phyloP scores from a whole-genome alignment of 2,329 filamentous ascomycete species.

The Apiospora arundinis region DNA sequence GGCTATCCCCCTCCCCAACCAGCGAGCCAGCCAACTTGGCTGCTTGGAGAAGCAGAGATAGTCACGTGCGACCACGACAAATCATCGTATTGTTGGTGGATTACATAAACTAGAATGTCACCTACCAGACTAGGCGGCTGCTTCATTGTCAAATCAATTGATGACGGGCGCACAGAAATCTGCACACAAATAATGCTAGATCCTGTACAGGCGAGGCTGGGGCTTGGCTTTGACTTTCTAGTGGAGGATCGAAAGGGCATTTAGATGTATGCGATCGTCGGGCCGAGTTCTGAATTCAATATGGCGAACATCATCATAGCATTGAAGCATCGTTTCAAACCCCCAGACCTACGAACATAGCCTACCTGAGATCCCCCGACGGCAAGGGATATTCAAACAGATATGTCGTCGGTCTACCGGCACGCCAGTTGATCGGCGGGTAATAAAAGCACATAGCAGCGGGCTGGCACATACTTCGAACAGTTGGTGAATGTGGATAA shows the following conservation, averaged over 20 bases:
- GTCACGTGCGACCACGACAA: not conserved
- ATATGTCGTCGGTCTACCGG: not conserved
- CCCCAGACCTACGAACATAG: not conserved
- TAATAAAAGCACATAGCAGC: not conserved
- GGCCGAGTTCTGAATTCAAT: not conserved
- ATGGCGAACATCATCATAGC: not conserved
- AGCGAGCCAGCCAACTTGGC: no score
- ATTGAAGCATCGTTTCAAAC: not conserved
- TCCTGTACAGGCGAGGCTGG: conserved; percentile 8
- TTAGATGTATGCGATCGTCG: not conserved
- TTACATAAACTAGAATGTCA: conserved; percentile 6
- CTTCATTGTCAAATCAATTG: conserved; percentile 9
- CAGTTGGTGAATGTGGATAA: not conserved
- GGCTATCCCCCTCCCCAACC: not conserved
- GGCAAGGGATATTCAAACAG: no score
- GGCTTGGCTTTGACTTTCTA: conserved; percentile 14
- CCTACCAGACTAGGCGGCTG: conserved; percentile 12
- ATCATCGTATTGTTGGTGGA: not conserved
- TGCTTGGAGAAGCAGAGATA: not conserved
- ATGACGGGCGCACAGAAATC: conserved; percentile 13
- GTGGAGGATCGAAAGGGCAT: not conserved
- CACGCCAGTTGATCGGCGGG: conserved; percentile 4
- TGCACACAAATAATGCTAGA: not conserved
- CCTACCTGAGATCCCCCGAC: not conserved
- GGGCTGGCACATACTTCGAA: not conserved